A percentile compares a stretch with the other conserved stretches of the same genome.
phyloP scores from a whole-genome alignment of 257 asterid species.

The Verbena officinalis region DNA sequence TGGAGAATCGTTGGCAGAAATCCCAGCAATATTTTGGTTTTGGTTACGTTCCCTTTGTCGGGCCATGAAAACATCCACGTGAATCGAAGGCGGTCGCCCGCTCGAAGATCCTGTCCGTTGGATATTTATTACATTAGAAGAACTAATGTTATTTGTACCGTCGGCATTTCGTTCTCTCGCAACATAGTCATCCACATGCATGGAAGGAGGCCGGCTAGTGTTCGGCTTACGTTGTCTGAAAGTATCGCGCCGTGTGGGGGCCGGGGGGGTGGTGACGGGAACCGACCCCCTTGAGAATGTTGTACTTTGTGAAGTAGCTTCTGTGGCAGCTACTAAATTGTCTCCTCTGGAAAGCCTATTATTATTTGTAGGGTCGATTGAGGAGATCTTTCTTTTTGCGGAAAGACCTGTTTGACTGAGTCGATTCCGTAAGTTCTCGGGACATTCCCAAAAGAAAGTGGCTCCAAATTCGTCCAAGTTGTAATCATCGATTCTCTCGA shows the following conservation, averaged over 20 bases:
- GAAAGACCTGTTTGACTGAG: slow-evolving; percentile 63
- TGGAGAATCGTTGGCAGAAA: slow-evolving; percentile 48
- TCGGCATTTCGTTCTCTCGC: slow-evolving; percentile 65
- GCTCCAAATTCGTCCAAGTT: slow-evolving; percentile 59
- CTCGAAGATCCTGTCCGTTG: slow-evolving; percentile 62
- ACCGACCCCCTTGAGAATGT: slow-evolving; percentile 68
- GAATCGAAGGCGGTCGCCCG: slow-evolving; percentile 89
- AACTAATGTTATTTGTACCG: slow-evolving; percentile 42
- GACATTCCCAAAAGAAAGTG: slow-evolving; percentile 85
- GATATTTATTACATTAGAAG: slow-evolving; percentile 65
- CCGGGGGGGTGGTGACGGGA: slow-evolving; percentile 63
- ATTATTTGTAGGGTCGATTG: slow-evolving; percentile 63
- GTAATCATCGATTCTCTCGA: slow-evolving; percentile 55
- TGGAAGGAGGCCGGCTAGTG: slow-evolving; percentile 98
- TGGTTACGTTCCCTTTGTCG: slow-evolving; percentile 88
- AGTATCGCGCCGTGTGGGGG: slow-evolving; percentile 85
- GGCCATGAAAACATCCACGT: slow-evolving; percentile 97
- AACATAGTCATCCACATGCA: slow-evolving; percentile 83
- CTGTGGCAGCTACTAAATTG: slow-evolving; percentile 48
- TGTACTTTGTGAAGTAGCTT: slow-evolving; percentile 56
- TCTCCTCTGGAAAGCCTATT: slow-evolving; percentile 76
- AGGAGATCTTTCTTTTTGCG: slow-evolving; percentile 63
- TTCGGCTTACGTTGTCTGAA: slow-evolving; percentile 97
- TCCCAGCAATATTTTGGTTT: slow-evolving; percentile 53
- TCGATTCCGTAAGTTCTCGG: slow-evolving; percentile 87